A percentile compares a stretch with the other conserved stretches of the same genome.
Evolutionary conservation across 2,329 filamentous ascomycete genomes (phyloP).

Genomic region (Curvularia verruculosa): DNA sequence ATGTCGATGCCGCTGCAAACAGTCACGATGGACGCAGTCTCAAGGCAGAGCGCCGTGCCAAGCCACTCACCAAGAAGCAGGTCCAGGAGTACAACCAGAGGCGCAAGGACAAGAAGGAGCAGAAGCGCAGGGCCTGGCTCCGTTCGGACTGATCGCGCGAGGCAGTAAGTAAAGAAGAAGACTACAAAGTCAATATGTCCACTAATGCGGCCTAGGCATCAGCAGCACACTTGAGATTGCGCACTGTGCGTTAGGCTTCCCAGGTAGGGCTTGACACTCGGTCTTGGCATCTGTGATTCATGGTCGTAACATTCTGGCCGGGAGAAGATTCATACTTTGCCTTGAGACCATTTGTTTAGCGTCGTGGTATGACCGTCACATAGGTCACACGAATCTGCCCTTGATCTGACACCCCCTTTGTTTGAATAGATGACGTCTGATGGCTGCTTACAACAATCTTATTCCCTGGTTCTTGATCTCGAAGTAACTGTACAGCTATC

Average conservation of each 20-base stretch:
- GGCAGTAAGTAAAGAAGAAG: constrained; percentile 39
- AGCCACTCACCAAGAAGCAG: constrained; percentile 84
- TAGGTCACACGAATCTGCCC: neutral
- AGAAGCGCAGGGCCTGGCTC: constrained; percentile 91
- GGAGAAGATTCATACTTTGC: neutral
- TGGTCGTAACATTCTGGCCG: constrained; percentile 6
- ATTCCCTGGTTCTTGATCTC: constrained; percentile 12
- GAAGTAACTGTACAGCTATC: constrained; percentile 2
- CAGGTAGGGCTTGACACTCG: constrained; percentile 26
- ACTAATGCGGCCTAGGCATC: constrained; percentile 39
- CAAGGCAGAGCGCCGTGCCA: constrained; percentile 85
- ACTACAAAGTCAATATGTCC: constrained; percentile 25
- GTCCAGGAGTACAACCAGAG: constrained; percentile 92
- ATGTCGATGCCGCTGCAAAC: constrained; percentile 92
- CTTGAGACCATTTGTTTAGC: constrained; percentile 5
- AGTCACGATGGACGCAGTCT: constrained; percentile 87
- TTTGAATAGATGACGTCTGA: constrained; percentile 8
- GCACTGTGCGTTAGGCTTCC: constrained; percentile 12
- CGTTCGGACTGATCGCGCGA: constrained; percentile 67
- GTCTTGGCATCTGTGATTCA: constrained; percentile 8
- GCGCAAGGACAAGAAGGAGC: constrained; percentile 85
- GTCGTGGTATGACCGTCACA: neutral
- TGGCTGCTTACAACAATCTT: neutral
- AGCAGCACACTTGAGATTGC: constrained; percentile 9
- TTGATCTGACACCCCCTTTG: constrained; percentile 1